Base-by-base conservation (phyloP, 495 filamentous ascomycete genomes). In the Lophium mytilinum region DNA sequence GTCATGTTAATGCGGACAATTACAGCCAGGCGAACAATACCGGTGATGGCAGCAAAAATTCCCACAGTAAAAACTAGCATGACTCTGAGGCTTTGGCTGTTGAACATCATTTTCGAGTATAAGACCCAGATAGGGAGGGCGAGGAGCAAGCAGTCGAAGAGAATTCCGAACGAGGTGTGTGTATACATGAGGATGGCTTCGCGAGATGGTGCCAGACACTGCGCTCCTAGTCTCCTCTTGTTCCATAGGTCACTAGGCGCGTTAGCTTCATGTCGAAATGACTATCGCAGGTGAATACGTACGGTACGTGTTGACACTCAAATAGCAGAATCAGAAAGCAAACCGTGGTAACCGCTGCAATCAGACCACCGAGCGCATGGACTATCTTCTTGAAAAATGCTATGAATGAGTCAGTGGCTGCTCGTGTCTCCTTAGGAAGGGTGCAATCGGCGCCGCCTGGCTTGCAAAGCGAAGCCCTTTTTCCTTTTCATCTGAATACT, bases 121-220 rank as follows among this genome's bases (percentile, higher is more conserved):
- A 72, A 68, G 14, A 72, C 57, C 62, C 65, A 72, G 46, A 72
- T 64, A 12, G 69, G 69, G 17, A 72, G n/a, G 14, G 62, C 39
- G 0, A 70, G 50, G 4, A 72, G 66, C 17, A 54, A 42, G 3
- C 57, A 12, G 40, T 72, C 69, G n/a, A 70, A 34, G 17, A 58
- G 21, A 21, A 72, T 46, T 9, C 66, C 68, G 34, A 61, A 57
- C 4, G 56, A 21, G 12, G 40, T 59, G 45, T 72, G 69, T 11
- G 47, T 57, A 24, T 48, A 48, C 15, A 19, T 9, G 15, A 48
- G 45, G 15, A 24, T 48, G 9, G 14, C 17, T 48, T 48, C 45
- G 1, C 21, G 45, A 19, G 11, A 18, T 8, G 45, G 9, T 21
- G 45, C 15, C 1, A 48, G 17, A 48, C 45, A 48, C 21, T 48